Percentiles rank a stretch among this genome's conserved stretches.
Evolutionary conservation across 2,329 filamentous ascomycete species (phyloP).

Genomic region (Pseudomassariella vexata): DNA sequence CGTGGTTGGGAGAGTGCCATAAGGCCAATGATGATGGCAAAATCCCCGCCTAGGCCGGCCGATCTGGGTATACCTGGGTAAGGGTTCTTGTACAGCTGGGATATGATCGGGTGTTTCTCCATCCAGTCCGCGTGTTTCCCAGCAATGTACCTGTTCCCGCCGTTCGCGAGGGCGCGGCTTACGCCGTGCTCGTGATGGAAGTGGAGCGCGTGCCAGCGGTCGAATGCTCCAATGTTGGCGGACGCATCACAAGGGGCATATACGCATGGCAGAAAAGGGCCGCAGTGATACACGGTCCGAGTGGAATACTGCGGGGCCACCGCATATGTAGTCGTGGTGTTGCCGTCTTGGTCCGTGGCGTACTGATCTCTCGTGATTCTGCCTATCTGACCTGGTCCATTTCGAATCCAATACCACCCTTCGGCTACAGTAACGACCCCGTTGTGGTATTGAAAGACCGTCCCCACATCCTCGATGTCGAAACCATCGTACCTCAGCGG

Average conservation of each 20-base stretch:
- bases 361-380: background rate
- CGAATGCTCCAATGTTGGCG: background rate
- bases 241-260: background rate
- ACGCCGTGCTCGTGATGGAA: background rate
- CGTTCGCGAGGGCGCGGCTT: background rate
- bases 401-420: background rate
- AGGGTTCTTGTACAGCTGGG: background rate
- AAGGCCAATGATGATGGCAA: constrained; percentile 4
- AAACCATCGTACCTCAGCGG: background rate
- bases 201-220: constrained; percentile 3
- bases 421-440: background rate
- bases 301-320: background rate
- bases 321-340: background rate
- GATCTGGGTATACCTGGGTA: background rate
- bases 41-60: constrained; percentile 1
- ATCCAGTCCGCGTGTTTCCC: constrained; percentile 2
- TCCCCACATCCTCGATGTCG: background rate
- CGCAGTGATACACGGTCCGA: constrained; percentile 2
- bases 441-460: constrained; percentile 3
- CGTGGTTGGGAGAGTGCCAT: constrained; percentile 4
- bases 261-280: constrained; percentile 3
- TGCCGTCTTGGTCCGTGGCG: background rate
- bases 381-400: background rate
- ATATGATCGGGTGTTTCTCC: background rate
- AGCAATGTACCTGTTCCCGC: constrained; percentile 1